phyloP scores from a whole-genome alignment of 495 filamentous ascomycete genomes.

The Delitschia confertaspora region DNA sequence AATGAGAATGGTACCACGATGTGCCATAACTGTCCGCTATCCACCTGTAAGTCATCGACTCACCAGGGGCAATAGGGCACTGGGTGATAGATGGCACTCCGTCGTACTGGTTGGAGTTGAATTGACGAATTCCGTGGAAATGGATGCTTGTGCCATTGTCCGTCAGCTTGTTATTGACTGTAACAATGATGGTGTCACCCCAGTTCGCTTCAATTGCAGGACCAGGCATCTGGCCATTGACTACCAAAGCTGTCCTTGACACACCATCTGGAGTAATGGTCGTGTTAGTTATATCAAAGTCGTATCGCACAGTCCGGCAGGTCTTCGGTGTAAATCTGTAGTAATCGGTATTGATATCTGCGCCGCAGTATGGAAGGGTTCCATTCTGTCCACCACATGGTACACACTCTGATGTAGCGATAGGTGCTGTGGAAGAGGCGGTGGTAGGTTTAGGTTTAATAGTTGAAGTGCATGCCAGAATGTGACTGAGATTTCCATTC shows the following conservation, averaged over 20 bases:
- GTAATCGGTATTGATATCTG: slow-evolving; percentile 31
- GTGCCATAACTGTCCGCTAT: slow-evolving; percentile 29
- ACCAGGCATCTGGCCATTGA: slow-evolving; percentile 35
- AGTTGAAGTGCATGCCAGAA: too few relatives aligned
- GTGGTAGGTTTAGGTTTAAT: neutral
- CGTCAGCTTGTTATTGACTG: slow-evolving; percentile 30
- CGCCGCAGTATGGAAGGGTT: slow-evolving; percentile 31
- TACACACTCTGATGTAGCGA: slow-evolving; percentile 17
- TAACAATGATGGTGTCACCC: slow-evolving; percentile 34
- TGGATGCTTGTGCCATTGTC: slow-evolving; percentile 43
- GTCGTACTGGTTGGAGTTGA: slow-evolving; percentile 40
- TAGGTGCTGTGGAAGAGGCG: neutral
- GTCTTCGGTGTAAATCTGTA: slow-evolving; percentile 32
- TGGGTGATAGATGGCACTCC: slow-evolving; percentile 40
- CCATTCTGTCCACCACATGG: slow-evolving; percentile 34
- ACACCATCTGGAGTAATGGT: slow-evolving; percentile 34
- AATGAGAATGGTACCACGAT: slow-evolving; percentile 37
- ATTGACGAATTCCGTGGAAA: slow-evolving; percentile 46
- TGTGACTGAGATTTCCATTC: too few relatives aligned
- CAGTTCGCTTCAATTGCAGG: slow-evolving; percentile 34
- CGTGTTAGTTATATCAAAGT: slow-evolving; percentile 30
- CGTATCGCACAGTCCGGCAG: slow-evolving; percentile 30
- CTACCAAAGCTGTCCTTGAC: slow-evolving; percentile 22
- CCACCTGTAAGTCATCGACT: slow-evolving; percentile 32
- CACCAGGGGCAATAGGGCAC: slow-evolving; percentile 37